Evolutionary conservation across 352 stramenopile species (phyloP).

Genomic region (Pythium brassicae): DNA sequence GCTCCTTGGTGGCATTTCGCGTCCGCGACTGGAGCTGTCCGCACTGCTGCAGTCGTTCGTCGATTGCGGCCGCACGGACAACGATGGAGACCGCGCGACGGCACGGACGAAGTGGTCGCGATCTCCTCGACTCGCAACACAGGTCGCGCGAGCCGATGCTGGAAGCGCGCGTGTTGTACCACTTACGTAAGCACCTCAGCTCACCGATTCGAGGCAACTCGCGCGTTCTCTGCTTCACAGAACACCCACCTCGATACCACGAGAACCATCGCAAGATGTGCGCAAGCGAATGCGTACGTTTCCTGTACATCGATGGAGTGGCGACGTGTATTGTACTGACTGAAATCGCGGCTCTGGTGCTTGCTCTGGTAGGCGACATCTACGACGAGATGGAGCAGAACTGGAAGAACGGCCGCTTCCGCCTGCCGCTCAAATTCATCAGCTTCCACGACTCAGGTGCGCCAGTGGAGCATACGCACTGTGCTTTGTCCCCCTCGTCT

Average conservation of each 20-base stretch:
- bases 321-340: background rate
- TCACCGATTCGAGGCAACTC: background rate
- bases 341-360: background rate
- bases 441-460: slow-evolving; percentile 57
- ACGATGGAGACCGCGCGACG: background rate
- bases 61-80: background rate
- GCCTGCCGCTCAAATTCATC: slow-evolving; percentile 63
- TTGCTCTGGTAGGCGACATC: slow-evolving; percentile 36
- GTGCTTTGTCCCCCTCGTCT: background rate
- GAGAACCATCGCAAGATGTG: slow-evolving; percentile 28
- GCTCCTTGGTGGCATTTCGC: no score
- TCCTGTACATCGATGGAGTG: background rate
- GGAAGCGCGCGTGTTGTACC: no score
- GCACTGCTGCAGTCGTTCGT: background rate
- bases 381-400: slow-evolving; percentile 63
- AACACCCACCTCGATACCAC: slow-evolving; percentile 1
- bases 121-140: background rate
- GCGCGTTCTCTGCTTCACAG: slow-evolving; percentile 1
- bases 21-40: no score
- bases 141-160: background rate
- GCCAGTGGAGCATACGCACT: background rate
- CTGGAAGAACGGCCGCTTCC: slow-evolving; percentile 38
- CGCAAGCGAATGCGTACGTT: slow-evolving; percentile 40
- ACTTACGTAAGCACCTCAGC: background rate
- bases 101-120: background rate